Evolutionary conservation across 768 basidiomycete genomes (phyloP), one percentile per base, ranked within the genome.

Genomic region (Xerocomellus intermedius): DNA sequence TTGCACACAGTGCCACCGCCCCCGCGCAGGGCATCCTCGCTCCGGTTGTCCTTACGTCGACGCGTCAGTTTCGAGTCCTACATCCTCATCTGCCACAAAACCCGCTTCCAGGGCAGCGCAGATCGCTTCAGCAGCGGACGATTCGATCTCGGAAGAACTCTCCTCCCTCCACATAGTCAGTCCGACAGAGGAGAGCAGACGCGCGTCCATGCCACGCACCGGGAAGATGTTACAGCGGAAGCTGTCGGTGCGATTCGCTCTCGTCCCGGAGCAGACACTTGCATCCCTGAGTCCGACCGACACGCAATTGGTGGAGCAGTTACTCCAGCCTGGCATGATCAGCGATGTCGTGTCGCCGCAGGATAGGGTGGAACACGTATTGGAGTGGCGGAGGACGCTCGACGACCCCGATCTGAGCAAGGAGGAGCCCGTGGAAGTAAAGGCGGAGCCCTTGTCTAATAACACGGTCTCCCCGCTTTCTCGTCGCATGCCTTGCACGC

Each of bases 11-110:
- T 86, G 85, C 66, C 73, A 75, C 50, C 78, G 77, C 22, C 81
- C 82, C 0, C 74, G 77, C 50, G 74, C 72, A 24, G 84, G 84
- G 0, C 85, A 86, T 63, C 85, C 85, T 17, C 82, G 84, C 42
- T 80, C 81, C 0, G 83, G 84, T 10, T 86, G 85, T 62, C 82
- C 83, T 1, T 77, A 70, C 52, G 68, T 64, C 21, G 74, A 77
- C 42, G 66, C 75, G 37, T 56, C 59, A 0, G 38, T 58, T 8
- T 10, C 39, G n/a, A 61, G 36, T 16, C 63, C 60, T 5, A 37
- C 57, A 5, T 62, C 69, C 7, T 54, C 65, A 10, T 56, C 61
- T 32, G 24, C 55, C 38, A 52, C 37, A 17, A 53, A 48, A 42
- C n/a, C 55, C 19, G 22, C 33, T 16, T 44, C 60, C 47, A 50